Evolutionary conservation across 441 rosid genomes (phyloP).

Genomic region (Brassica hybrid): DNA sequence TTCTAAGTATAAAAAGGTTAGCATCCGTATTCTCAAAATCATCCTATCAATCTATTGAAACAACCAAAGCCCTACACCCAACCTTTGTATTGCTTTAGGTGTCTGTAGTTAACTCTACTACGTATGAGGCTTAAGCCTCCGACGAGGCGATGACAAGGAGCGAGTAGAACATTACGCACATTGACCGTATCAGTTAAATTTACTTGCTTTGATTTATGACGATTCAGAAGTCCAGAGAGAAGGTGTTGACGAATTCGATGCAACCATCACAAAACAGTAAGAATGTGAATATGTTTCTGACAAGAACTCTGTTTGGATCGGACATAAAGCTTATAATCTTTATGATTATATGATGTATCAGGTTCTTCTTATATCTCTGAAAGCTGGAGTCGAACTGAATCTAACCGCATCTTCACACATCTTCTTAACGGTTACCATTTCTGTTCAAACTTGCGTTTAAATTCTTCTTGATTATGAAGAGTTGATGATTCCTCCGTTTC

Average conservation of each 20-base stretch:
- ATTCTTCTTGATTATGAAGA: background rate
- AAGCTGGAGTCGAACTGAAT: background rate
- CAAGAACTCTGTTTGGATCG: background rate
- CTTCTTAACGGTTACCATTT: background rate
- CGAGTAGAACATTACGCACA: too few species aligned
- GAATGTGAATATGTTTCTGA: background rate
- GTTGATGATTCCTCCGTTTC: background rate
- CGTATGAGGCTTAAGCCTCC: too few species aligned
- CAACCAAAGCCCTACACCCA: too few species aligned
- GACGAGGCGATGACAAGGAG: too few species aligned
- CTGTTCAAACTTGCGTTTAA: background rate
- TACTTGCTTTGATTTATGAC: too few species aligned
- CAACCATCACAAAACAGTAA: background rate
- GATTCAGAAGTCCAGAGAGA: background rate
- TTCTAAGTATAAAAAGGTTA: too few species aligned
- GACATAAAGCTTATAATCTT: background rate
- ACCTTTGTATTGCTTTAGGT: too few species aligned
- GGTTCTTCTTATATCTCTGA: background rate
- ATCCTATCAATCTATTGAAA: too few species aligned
- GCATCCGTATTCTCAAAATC: too few species aligned
- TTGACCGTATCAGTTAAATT: too few species aligned
- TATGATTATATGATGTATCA: slow-evolving; percentile 2
- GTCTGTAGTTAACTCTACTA: too few species aligned
- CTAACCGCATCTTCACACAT: background rate
- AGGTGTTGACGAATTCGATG: background rate